A percentile compares a stretch with the other conserved stretches of the same genome.
These are phyloP conservation scores for Pleurotus djamor DNA, from an alignment of 768 basidiomycete species.

Conservation along the genomic window DNA sequence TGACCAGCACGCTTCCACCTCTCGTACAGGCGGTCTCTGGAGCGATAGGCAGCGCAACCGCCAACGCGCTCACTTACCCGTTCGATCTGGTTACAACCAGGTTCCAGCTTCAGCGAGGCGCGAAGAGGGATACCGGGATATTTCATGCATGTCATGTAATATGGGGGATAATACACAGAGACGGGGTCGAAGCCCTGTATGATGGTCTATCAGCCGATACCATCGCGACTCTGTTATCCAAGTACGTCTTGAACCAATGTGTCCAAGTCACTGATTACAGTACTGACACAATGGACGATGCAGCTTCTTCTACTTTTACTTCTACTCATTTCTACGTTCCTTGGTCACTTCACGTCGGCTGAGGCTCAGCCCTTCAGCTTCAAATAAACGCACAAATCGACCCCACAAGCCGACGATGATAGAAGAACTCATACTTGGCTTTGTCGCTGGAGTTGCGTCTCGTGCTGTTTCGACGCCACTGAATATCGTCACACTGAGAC, in stretches of 20 bases:
- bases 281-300: background rate
- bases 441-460: slow-evolving; percentile 54
- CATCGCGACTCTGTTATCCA: slow-evolving; percentile 50
- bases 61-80: slow-evolving; percentile 53
- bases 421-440: slow-evolving; percentile 55
- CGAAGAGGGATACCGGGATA: slow-evolving; percentile 20
- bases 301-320: slow-evolving; percentile 62
- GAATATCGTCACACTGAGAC: slow-evolving; percentile 50
- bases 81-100: slow-evolving; percentile 57
- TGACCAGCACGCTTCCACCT: slow-evolving; percentile 61
- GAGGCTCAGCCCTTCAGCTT: slow-evolving; percentile 9
- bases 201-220: slow-evolving; percentile 51
- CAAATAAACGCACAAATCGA: slow-evolving; percentile 6
- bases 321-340: slow-evolving; percentile 47
- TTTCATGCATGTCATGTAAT: slow-evolving; percentile 34
- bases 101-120: slow-evolving; percentile 36
- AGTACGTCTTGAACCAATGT: slow-evolving; percentile 28
- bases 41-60: slow-evolving; percentile 51
- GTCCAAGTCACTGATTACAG: background rate
- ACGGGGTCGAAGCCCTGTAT: slow-evolving; percentile 46
- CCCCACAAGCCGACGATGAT: slow-evolving; percentile 31
- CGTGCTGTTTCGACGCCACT: slow-evolving; percentile 54
- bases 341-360: slow-evolving; percentile 31
- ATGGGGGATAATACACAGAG: slow-evolving; percentile 28
- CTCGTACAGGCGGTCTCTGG: slow-evolving; percentile 59